phyloP scores from a whole-genome alignment of 495 filamentous ascomycete species.

The Talaromyces trachyspermus region DNA sequence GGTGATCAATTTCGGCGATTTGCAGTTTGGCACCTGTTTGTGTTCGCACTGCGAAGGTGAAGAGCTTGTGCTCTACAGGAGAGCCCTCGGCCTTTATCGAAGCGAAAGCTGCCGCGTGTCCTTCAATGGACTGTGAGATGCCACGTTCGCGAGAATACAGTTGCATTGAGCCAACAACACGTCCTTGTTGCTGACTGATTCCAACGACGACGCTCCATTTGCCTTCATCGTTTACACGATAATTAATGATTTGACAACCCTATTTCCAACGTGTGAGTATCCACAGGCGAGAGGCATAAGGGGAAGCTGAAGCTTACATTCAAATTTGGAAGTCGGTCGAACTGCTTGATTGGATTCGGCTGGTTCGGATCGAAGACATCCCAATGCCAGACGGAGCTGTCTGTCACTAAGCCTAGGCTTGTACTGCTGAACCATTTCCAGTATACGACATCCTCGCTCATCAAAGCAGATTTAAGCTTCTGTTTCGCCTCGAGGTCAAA shows the following conservation, averaged over 20 bases:
- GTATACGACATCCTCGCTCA: slow-evolving; percentile 95
- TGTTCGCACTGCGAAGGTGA: slow-evolving; percentile 90
- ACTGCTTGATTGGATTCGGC: slow-evolving; percentile 74
- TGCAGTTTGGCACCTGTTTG: slow-evolving; percentile 89
- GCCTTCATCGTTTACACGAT: slow-evolving; percentile 88
- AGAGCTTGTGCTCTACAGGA: slow-evolving; percentile 84
- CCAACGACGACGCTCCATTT: slow-evolving; percentile 98
- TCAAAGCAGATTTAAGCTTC: slow-evolving; percentile 89
- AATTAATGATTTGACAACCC: slow-evolving; percentile 99
- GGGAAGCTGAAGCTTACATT: slow-evolving; percentile 49
- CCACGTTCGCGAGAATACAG: slow-evolving; percentile 91
- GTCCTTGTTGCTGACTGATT: slow-evolving; percentile 86
- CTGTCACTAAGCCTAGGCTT: slow-evolving; percentile 81
- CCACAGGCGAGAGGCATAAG: neutral
- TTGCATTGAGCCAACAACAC: slow-evolving; percentile 93
- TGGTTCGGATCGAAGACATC: slow-evolving; percentile 80
- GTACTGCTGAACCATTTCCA: slow-evolving; percentile 98
- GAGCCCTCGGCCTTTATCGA: slow-evolving; percentile 83
- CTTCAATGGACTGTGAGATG: slow-evolving; percentile 96
- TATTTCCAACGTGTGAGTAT: slow-evolving; percentile 25
- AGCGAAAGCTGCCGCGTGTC: slow-evolving; percentile 93
- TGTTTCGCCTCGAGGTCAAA: slow-evolving; percentile 86
- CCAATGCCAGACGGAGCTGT: slow-evolving; percentile 91
- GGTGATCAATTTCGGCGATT: slow-evolving; percentile 95
- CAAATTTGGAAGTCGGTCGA: slow-evolving; percentile 86